phyloP scores from a whole-genome alignment of 169 alveolate species.

The Perkinsus chesapeaki region DNA sequence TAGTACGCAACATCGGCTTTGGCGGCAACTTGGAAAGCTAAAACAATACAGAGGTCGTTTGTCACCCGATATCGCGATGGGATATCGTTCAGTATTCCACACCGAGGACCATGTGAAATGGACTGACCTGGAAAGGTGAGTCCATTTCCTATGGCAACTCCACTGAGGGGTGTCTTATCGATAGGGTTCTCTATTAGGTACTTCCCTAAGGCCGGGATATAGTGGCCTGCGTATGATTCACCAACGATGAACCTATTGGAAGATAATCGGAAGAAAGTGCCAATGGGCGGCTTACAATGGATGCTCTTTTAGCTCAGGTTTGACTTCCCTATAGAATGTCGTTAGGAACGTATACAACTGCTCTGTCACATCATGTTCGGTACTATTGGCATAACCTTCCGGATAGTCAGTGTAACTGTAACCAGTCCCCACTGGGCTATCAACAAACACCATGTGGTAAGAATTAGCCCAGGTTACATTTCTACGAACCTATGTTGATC shows the following conservation, averaged over 20 bases:
- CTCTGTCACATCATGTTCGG: not conserved
- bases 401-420: conserved; percentile 17
- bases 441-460: conserved; percentile 17
- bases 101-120: too few relatives aligned
- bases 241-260: not conserved
- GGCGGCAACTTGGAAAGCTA: not conserved
- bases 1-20: not conserved
- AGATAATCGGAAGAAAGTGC: not conserved
- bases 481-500: not conserved
- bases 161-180: not conserved
- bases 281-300: not conserved
- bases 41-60: not conserved
- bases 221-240: not conserved
- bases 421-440: conserved; percentile 24
- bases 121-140: not conserved
- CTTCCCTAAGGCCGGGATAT: not conserved
- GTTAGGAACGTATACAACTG: conserved; percentile 13
- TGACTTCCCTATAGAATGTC: not conserved
- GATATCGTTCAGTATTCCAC: too few relatives aligned
- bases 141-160: not conserved
- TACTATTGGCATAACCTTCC: conserved; percentile 8
- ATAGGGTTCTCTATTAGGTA: not conserved
- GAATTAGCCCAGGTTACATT: conserved; percentile 18
- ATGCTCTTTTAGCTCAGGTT: not conserved
- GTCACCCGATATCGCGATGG: too few relatives aligned